Conservation (phyloP, 345 rosid genomes). For the Barbarea vulgaris region DNA sequence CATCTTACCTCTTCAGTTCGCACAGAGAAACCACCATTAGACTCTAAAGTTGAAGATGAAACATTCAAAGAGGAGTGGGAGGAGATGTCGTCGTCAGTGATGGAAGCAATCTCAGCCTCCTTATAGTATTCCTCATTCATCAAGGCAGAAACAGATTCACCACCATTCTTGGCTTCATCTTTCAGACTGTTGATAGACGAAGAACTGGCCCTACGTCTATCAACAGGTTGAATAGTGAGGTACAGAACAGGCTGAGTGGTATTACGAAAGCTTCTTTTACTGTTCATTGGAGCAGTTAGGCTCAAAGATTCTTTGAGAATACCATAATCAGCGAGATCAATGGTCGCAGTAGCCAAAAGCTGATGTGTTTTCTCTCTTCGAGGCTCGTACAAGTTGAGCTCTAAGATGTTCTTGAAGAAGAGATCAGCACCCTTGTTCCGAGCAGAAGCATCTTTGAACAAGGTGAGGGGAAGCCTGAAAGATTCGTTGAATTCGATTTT, state of each 20-base stretch:
- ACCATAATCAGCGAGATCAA: constrained; percentile 82
- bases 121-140: constrained; percentile 81
- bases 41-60: constrained; percentile 52
- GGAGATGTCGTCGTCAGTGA: constrained; percentile 79
- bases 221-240: constrained; percentile 60
- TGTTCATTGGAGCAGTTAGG: constrained; percentile 66
- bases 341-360: constrained; percentile 70
- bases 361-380: constrained; percentile 80
- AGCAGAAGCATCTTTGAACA: constrained; percentile 57
- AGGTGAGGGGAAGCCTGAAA: constrained; percentile 70
- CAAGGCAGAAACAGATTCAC: constrained; percentile 72
- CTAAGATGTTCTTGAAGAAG: constrained; percentile 68
- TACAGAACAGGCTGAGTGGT: constrained; percentile 71
- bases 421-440: constrained; percentile 56
- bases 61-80: constrained; percentile 70
- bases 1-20: constrained; percentile 50
- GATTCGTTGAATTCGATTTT: constrained; percentile 83
- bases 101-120: constrained; percentile 74
- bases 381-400: constrained; percentile 82
- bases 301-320: constrained; percentile 53
- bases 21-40: constrained; percentile 53
- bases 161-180: constrained; percentile 51
- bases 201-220: constrained; percentile 47
- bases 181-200: constrained; percentile 49
- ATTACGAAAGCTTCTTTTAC: constrained; percentile 72